Evolutionary conservation across 2,329 filamentous ascomycete species (phyloP).

Genomic region (Gliomastix tumulicola): DNA sequence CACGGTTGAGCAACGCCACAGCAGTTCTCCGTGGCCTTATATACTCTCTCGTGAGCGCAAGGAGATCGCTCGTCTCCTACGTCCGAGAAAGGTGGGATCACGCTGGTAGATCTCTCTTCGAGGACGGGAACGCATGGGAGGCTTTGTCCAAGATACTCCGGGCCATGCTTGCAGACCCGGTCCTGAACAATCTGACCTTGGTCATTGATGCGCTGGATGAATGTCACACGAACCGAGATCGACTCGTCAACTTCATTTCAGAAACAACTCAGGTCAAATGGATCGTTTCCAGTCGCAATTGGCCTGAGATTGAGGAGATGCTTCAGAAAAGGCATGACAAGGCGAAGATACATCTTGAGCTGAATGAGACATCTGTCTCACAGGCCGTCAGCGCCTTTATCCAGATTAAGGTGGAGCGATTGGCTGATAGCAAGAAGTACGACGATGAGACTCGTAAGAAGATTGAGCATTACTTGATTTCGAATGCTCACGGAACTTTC

Average conservation of each 20-base stretch:
- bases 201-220: background rate
- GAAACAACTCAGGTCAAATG: conserved; percentile 24
- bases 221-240: conserved; percentile 6
- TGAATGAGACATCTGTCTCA: conserved; percentile 24
- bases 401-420: conserved; percentile 15
- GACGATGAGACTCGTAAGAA: background rate
- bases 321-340: conserved; percentile 5
- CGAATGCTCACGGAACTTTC: conserved; percentile 25
- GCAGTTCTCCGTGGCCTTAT: conserved; percentile 33
- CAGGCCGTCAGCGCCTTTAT: conserved; percentile 28
- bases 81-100: conserved; percentile 21
- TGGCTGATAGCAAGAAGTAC: conserved; percentile 8
- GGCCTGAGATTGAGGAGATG: conserved; percentile 21
- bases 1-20: conserved; percentile 27
- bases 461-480: conserved; percentile 8
- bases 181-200: background rate
- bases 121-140: background rate
- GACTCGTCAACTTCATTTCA: conserved; percentile 27
- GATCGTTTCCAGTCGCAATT: conserved; percentile 36
- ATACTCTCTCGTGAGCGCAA: conserved; percentile 24
- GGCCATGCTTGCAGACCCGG: background rate
- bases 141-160: background rate
- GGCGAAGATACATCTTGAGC: conserved; percentile 22
- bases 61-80: conserved; percentile 25
- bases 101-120: conserved; percentile 12